Conservation (phyloP, 768 basidiomycete genomes). For the Boletus rufocinnamomeus region DNA sequence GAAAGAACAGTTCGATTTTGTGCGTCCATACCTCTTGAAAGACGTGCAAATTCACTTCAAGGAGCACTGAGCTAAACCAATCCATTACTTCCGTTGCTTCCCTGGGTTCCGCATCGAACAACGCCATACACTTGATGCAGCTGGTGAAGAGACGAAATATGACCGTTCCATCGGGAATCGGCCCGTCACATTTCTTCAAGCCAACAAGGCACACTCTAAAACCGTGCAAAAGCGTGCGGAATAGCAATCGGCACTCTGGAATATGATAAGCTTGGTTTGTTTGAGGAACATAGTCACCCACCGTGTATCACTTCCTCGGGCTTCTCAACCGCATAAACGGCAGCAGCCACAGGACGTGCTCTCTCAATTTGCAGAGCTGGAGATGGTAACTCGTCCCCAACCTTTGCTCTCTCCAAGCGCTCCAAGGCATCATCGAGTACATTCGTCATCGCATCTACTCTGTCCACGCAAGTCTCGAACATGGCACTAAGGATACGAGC, state of each 20-base stretch:
- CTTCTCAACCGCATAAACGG: conserved; percentile 77
- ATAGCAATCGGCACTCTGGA: conserved; percentile 81
- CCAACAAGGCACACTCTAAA: conserved; percentile 77
- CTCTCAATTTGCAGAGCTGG: conserved; percentile 80
- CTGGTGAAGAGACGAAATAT: conserved; percentile 88
- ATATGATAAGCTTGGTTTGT: conserved; percentile 5
- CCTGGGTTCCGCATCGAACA: conserved; percentile 73
- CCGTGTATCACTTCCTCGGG: conserved; percentile 82
- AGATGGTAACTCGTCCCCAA: conserved; percentile 39
- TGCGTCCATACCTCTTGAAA: conserved; percentile 97
- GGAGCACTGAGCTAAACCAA: conserved; percentile 69
- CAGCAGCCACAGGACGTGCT: conserved; percentile 76
- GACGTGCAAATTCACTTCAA: conserved; percentile 86
- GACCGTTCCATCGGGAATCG: conserved; percentile 80
- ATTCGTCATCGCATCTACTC: conserved; percentile 76
- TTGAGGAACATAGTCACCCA: conserved; percentile 35
- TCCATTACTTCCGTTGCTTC: conserved; percentile 82
- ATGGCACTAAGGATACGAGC: conserved; percentile 70
- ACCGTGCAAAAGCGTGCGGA: conserved; percentile 86
- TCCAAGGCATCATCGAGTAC: conserved; percentile 53
- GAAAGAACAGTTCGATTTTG: conserved; percentile 89
- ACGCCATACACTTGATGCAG: conserved; percentile 78
- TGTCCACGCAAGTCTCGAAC: conserved; percentile 81
- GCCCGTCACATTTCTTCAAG: conserved; percentile 78
- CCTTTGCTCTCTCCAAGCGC: conserved; percentile 47